Base-by-base conservation (phyloP, 2,329 filamentous ascomycete species). In the Knufia fluminis region DNA sequence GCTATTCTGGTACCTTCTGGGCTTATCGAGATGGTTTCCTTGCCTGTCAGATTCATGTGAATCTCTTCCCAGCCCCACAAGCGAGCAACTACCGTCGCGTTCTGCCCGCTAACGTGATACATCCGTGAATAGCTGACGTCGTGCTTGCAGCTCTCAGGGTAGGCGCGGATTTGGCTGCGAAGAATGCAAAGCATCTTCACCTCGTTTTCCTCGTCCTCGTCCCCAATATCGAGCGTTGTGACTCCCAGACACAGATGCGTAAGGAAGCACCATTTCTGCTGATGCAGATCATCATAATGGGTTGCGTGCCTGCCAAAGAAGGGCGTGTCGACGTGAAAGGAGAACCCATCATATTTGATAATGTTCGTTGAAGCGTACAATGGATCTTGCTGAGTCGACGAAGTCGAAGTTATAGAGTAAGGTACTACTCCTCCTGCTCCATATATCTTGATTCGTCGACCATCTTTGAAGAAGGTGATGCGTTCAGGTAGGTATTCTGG, bases 181-280 rank as follows among this genome's bases (percentile, higher is more conserved):
- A 70, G 47, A 4, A 71, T 51, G 49, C 64, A 70, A 12, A 66
- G 66, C 14, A 66, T 60, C 8, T 62, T 65, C 60, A 62, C 62
- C 28, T 63, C 56, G 19, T 65, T 59, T 26, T 62, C 53, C 9
- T 48, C 33, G 20, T 46, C 12, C 4, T 48, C 31, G 10, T 42
- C 45, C 28, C 23, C 33, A 14, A 48, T 22, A 14, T 59, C 61
- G 46, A 67, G 61, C 8, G 57, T 66, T 1, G 64, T 64, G 14
- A 65, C 62, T 16, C 66, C 68, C 17, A 69, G 59, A 14, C 66
- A 51, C n/a, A 70, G 65, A 38, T 70, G 69, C 50, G 60, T 61
- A 64, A 65, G 68, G 41, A 63, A 60, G 53, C 68, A 69, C 9
- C 55, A 42, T 3, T 41, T 48, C 19, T 53, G 20, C 14, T 51